phyloP scores from a whole-genome alignment of 2,329 filamentous ascomycete species.

The Fusarium kyushuense region DNA sequence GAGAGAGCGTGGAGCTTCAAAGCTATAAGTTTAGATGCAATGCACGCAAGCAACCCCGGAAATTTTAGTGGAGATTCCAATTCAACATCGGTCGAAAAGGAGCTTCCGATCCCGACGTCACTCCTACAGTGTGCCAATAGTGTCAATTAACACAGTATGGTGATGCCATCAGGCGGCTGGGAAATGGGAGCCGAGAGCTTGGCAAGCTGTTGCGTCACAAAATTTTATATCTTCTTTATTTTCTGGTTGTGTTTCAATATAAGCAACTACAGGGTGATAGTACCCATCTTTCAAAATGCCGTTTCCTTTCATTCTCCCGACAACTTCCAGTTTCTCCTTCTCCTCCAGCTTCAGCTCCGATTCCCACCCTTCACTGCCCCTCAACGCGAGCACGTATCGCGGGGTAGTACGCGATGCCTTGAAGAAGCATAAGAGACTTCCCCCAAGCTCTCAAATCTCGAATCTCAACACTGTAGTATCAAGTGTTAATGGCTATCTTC shows the following conservation, averaged over 20 bases:
- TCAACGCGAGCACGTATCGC: conserved; percentile 84
- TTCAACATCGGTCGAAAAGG: conserved; percentile 29
- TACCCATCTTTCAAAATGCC: conserved; percentile 72
- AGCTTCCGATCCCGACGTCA: conserved; percentile 42
- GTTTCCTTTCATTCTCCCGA: conserved; percentile 88
- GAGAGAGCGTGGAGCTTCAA: conserved; percentile 34
- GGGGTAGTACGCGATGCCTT: conserved; percentile 84
- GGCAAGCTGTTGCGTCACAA: conserved; percentile 30
- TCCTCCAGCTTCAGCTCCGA: conserved; percentile 80
- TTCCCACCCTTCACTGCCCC: conserved; percentile 89
- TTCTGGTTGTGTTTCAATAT: neutral
- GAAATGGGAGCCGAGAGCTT: conserved; percentile 34
- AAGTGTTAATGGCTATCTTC: conserved; percentile 81
- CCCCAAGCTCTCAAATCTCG: conserved; percentile 74
- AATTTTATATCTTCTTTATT: neutral
- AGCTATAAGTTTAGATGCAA: conserved; percentile 24
- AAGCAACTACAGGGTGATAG: neutral
- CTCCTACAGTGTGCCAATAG: conserved; percentile 7
- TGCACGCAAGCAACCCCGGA: conserved; percentile 31
- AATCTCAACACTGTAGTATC: conserved; percentile 78
- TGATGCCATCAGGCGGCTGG: conserved; percentile 38
- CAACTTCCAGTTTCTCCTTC: conserved; percentile 88
- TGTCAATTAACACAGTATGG: conserved; percentile 32
- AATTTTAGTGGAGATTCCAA: conserved; percentile 39
- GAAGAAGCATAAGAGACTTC: conserved; percentile 90